A percentile compares a stretch with the other conserved stretches of the same genome.
Evolutionary conservation across 2,329 filamentous ascomycete genomes (phyloP).

Genomic region (Fusarium liriodendri): DNA sequence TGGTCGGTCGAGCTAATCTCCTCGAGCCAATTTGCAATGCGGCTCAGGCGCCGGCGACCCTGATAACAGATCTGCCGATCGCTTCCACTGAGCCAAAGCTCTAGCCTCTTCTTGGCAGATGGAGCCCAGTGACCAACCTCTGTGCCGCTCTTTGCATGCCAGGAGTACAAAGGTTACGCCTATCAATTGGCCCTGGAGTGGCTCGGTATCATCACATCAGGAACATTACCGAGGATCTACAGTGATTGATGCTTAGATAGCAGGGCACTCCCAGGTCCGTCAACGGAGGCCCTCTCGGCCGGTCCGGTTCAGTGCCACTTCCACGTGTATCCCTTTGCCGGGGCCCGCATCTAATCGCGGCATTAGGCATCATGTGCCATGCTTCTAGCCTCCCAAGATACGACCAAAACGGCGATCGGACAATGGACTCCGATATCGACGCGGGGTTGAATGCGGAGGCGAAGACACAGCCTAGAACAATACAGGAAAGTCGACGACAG

Average conservation of each 20-base stretch:
- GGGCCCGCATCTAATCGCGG: background rate
- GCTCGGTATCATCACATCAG: background rate
- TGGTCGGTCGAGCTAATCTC: background rate
- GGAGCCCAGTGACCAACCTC: background rate
- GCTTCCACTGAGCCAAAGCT: background rate
- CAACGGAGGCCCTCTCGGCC: background rate
- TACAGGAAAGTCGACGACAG: slow-evolving; percentile 32
- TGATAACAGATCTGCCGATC: background rate
- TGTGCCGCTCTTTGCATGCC: background rate
- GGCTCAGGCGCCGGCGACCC: background rate
- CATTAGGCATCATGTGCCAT: background rate
- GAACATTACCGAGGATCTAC: background rate
- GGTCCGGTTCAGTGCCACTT: background rate
- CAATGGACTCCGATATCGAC: background rate
- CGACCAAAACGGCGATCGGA: background rate
- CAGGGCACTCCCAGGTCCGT: background rate
- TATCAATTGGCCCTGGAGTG: background rate
- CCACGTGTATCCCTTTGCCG: background rate
- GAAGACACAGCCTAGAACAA: slow-evolving; percentile 30
- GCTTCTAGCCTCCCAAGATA: background rate
- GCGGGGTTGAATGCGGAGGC: slow-evolving; percentile 24
- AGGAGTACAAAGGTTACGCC: background rate
- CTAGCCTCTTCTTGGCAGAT: background rate
- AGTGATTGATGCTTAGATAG: background rate
- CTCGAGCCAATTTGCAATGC: background rate